Evolutionary conservation across 2,329 filamentous ascomycete genomes (phyloP).

Genomic region (Leptographium wingfieldii): DNA sequence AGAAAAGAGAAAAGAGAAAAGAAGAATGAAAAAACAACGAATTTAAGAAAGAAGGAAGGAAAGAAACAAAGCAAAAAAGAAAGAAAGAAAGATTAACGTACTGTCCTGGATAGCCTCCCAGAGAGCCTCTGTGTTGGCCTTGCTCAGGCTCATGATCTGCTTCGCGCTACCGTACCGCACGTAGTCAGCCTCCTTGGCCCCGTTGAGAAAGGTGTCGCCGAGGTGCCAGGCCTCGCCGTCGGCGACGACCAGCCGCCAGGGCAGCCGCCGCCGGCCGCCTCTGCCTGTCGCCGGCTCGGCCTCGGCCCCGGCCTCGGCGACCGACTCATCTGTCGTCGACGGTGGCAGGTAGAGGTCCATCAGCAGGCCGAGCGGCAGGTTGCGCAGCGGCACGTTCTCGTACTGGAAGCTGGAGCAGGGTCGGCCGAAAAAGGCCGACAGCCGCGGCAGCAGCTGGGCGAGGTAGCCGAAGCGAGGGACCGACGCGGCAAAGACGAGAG

Average conservation of each 20-base stretch:
- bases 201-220: slow-evolving; percentile 50
- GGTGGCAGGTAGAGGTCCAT: slow-evolving; percentile 35
- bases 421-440: slow-evolving; percentile 38
- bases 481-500: slow-evolving; percentile 31
- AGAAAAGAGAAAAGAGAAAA: not conserved
- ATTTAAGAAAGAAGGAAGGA: not conserved
- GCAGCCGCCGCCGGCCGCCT: slow-evolving; percentile 18
- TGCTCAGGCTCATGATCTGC: slow-evolving; percentile 78
- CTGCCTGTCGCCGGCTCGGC: not conserved
- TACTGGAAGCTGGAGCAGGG: slow-evolving; percentile 48
- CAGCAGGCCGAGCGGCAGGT: slow-evolving; percentile 40
- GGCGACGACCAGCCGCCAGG: slow-evolving; percentile 41
- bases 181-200: slow-evolving; percentile 67
- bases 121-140: slow-evolving; percentile 67
- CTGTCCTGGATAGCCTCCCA: slow-evolving; percentile 71
- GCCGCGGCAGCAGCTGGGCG: slow-evolving; percentile 41
- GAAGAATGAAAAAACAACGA: not conserved
- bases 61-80: not conserved
- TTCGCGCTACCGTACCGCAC: slow-evolving; percentile 79
- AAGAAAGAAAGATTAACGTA: slow-evolving; percentile 21
- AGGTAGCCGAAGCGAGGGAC: slow-evolving; percentile 49
- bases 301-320: too few species aligned
- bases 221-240: slow-evolving; percentile 48
- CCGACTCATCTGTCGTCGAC: not conserved
- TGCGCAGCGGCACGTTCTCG: slow-evolving; percentile 39